A percentile compares a stretch with the other conserved stretches of the same genome.
Evolutionary conservation across 768 basidiomycete genomes (phyloP).

Genomic region (Boletus fagicola): DNA sequence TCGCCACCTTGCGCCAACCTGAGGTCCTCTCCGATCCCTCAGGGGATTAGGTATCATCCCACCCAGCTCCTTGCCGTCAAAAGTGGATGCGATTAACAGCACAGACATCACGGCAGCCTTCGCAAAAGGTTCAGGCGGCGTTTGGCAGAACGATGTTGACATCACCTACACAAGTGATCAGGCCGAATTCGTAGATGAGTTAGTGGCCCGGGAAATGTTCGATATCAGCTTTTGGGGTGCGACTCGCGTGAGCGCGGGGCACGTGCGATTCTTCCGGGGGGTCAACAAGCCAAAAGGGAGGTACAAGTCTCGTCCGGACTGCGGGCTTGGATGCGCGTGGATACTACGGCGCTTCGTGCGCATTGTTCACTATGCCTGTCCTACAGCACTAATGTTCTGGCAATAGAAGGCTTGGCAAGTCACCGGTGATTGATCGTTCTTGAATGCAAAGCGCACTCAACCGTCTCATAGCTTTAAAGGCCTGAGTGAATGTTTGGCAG

Average conservation of each 20-base stretch:
- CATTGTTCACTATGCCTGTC: neutral
- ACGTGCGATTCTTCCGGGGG: neutral
- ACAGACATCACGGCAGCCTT: neutral
- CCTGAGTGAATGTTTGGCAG: neutral
- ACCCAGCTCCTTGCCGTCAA: neutral
- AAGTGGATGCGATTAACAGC: neutral
- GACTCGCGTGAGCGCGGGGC: neutral
- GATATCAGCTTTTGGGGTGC: neutral
- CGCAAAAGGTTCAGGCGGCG: neutral
- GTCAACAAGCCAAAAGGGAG: neutral
- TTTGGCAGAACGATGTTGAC: neutral
- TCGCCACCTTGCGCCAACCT: conserved; percentile 41
- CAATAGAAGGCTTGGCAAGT: neutral
- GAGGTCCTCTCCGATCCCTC: conserved; percentile 19
- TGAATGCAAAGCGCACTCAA: neutral
- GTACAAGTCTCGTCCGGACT: neutral
- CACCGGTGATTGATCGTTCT: neutral
- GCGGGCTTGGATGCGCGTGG: too few species aligned
- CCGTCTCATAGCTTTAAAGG: neutral
- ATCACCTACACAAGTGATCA: neutral
- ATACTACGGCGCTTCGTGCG: too few species aligned
- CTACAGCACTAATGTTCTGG: neutral
- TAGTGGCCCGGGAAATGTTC: neutral
- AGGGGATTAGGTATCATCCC: neutral
- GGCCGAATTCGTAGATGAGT: too few species aligned